These are phyloP conservation scores for Xylariaceae sp. DNA, from an alignment of 2,329 filamentous ascomycete species.

Conservation along the genomic window DNA sequence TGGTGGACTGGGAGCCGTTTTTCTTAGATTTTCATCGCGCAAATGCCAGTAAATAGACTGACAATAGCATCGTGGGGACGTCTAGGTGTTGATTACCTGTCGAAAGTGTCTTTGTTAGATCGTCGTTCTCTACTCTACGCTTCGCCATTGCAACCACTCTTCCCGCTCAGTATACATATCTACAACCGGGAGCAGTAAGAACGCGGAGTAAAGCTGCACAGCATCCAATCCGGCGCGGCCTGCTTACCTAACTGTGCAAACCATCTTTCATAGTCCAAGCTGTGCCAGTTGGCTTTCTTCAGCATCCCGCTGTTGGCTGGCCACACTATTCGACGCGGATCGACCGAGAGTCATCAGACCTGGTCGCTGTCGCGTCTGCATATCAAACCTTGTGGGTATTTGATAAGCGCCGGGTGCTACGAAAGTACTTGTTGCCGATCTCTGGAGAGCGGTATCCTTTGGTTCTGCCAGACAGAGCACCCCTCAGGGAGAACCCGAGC, in stretches of 20 bases:
- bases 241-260: conserved; percentile 9
- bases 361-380: conserved; percentile 8
- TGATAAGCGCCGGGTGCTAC: conserved; percentile 5
- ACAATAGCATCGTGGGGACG: conserved; percentile 8
- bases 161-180: conserved; percentile 1
- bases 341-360: conserved; percentile 6
- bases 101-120: conserved; percentile 1
- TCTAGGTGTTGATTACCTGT: conserved; percentile 13
- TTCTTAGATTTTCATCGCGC: conserved; percentile 5
- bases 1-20: conserved; percentile 4
- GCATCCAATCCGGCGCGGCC: background rate
- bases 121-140: conserved; percentile 2
- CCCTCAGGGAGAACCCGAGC: background rate
- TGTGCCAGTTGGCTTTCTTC: conserved; percentile 1
- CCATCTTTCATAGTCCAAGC: conserved; percentile 4
- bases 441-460: background rate
- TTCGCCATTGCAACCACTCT: conserved; percentile 9
- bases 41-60: conserved; percentile 8
- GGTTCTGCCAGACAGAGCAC: background rate
- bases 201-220: conserved; percentile 7
- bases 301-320: conserved; percentile 1
- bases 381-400: background rate
- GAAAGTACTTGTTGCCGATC: background rate
- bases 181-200: conserved; percentile 1
- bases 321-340: conserved; percentile 1